Conservation (phyloP, 1,139 yeast genomes). For the Wickerhamomyces sp. region DNA sequence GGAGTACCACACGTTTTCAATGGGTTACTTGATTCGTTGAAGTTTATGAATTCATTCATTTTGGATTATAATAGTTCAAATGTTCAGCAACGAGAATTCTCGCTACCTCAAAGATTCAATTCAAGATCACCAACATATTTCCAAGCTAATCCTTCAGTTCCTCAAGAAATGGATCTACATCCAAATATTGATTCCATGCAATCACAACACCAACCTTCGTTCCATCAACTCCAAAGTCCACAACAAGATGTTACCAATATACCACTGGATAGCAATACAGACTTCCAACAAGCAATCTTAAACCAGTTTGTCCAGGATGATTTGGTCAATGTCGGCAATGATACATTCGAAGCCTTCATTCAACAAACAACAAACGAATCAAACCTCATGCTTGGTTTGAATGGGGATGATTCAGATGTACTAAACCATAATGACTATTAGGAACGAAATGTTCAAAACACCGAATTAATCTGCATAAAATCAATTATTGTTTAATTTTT, state of each 20-base stretch:
- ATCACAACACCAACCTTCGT: neutral
- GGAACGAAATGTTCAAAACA: neutral
- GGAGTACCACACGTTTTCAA: conserved; percentile 39
- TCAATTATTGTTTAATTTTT: neutral
- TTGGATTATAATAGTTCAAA: conserved; percentile 37
- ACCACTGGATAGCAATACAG: neutral
- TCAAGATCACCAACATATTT: conserved; percentile 16
- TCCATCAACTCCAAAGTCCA: neutral
- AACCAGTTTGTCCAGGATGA: neutral
- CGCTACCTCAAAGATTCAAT: conserved; percentile 17
- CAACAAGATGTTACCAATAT: neutral
- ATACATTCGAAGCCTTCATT: conserved; percentile 2
- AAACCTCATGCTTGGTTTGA: neutral
- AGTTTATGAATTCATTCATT: conserved; percentile 50
- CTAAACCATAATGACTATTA: neutral
- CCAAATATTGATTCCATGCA: conserved; percentile 7
- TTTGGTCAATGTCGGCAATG: neutral
- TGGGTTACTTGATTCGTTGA: conserved; percentile 48
- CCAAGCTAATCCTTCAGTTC: neutral
- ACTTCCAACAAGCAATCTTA: neutral
- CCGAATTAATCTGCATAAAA: neutral
- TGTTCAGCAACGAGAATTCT: conserved; percentile 18
- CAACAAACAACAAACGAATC: neutral
- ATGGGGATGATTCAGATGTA: neutral
- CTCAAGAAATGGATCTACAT: neutral